Evolutionary conservation across 352 stramenopile genomes (phyloP), one percentile per base, ranked within the genome.

Genomic region (Aphanomyces cochlioides): DNA sequence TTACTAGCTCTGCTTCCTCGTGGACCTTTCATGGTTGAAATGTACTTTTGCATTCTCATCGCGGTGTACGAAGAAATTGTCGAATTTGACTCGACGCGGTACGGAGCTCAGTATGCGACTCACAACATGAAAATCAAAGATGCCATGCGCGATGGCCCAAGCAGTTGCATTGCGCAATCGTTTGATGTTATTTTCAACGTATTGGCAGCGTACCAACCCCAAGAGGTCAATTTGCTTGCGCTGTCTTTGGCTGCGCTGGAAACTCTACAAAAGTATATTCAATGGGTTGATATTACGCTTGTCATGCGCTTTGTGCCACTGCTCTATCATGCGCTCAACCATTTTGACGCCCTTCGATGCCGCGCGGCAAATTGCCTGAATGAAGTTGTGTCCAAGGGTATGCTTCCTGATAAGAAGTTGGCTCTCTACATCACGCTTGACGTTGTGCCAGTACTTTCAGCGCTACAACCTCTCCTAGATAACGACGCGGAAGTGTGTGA

Each of bases 51-150:
- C 41, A 89, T 96, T 56, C 74, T 97, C n/a, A 79, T 87, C 58
- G 85, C 87, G 5, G 92, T 96, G 48, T 92, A 96, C 73, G 89
- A 96, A 69, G 91, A 97, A 70, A 95, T 97, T 64, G 91, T 96
- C 67, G 83, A 90, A 71, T 95, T 96, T 69, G 82, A 96, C 73
- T 78, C 84, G 38, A 77, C 86, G 65, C 77, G 82, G 5, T 86
- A 83, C 19, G 73, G 78, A 6, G 72, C 77, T 50, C 85, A 93
- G 53, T 78, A 84, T 8, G 75, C 76, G 6, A 48, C 37, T 13
- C 78, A 79, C 57, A 95, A 94, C 75, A 94, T 93, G 83, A 79
- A 77, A 60, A 92, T 96, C 66, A 96, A 96, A 60, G 88, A 96
- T 69, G 86, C 88, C 4, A 95, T 96, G 87, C 82, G 88, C 7